These are phyloP conservation scores for Colletotrichum magnum DNA, from an alignment of 2,329 filamentous ascomycete genomes.

Conservation along the genomic window DNA sequence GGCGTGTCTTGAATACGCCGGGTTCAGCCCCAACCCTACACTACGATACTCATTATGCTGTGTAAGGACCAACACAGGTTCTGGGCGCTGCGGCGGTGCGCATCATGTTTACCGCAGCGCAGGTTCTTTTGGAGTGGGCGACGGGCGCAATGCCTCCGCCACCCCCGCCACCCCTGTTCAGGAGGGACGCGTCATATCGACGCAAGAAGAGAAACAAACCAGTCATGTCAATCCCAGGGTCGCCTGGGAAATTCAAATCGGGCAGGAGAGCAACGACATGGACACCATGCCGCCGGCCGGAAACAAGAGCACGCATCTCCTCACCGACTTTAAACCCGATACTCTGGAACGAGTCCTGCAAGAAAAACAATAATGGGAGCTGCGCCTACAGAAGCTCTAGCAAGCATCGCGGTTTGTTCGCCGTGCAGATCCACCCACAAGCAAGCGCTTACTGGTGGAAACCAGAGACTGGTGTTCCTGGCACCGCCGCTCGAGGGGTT, in stretches of 20 bases:
- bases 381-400: slow-evolving; percentile 25
- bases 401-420: slow-evolving; percentile 11
- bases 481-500: slow-evolving; percentile 8
- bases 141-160: slow-evolving; percentile 27
- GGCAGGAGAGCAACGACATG: slow-evolving; percentile 34
- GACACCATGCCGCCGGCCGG: not conserved
- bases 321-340: slow-evolving; percentile 39
- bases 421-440: slow-evolving; percentile 3
- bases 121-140: slow-evolving; percentile 23
- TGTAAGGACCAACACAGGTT: not conserved
- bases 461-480: slow-evolving; percentile 10
- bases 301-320: slow-evolving; percentile 23
- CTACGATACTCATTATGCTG: not conserved
- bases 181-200: not conserved
- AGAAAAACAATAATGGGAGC: slow-evolving; percentile 16
- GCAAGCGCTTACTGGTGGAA: slow-evolving; percentile 37
- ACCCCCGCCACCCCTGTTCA: not conserved
- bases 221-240: slow-evolving; percentile 2
- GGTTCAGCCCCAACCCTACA: not conserved
- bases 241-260: slow-evolving; percentile 27
- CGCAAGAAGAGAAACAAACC: slow-evolving; percentile 14
- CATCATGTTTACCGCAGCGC: not conserved
- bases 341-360: slow-evolving; percentile 35
- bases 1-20: not conserved
- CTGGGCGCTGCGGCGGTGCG: slow-evolving; percentile 6